Evolutionary conservation across 2,329 filamentous ascomycete genomes (phyloP), one percentile per base, ranked within the genome.

Genomic region (Penicillium sp.): DNA sequence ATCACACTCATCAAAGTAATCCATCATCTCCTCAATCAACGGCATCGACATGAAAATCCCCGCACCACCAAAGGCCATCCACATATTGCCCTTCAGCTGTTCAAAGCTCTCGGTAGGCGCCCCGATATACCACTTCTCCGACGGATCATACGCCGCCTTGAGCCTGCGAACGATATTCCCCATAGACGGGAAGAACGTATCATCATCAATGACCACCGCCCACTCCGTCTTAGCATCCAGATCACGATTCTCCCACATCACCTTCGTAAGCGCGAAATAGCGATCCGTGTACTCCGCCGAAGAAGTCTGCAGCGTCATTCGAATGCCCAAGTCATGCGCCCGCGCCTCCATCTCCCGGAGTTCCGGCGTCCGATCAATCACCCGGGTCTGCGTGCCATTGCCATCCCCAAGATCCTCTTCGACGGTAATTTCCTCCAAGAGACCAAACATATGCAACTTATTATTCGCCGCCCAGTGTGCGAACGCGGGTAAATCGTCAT

Each of bases 131-230:
- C 70, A 63, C 1, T 78, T 72, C 17, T 70, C 56, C 2, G 68
- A 71, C 54, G 78, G 68, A 60, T 84, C 75, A 49, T 79, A 72
- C 24, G 65, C 66, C 24, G 62, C 60, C 5, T 18, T 20, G 2
- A 84, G 72, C 7, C 74, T 68, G 17, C 72, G 61, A 24, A 74
- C 69, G 5, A 84, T 71, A 1, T 75, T 72, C 52, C 73, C 68
- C 13, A 84, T 72, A 1, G 76, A 79, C 0, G 80, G 81, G 59
- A 84, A 84, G 67, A 84, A 84, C 7, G 82, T 84, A 61, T 84
- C 82, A 61, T 85, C 82, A 64, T 84, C 82, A 15, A 84, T 72
- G 33, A 84, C 68, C 24, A 76, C 78, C 4, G 18, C 43, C 43
- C 43, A 46, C 18, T 46, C 43, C 0, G 43, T 46, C n/a, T 17